Percentiles rank a stretch among this genome's conserved stretches.
phyloP scores from a whole-genome alignment of 108 stramenopile species.

The Skeletonema grethae region DNA sequence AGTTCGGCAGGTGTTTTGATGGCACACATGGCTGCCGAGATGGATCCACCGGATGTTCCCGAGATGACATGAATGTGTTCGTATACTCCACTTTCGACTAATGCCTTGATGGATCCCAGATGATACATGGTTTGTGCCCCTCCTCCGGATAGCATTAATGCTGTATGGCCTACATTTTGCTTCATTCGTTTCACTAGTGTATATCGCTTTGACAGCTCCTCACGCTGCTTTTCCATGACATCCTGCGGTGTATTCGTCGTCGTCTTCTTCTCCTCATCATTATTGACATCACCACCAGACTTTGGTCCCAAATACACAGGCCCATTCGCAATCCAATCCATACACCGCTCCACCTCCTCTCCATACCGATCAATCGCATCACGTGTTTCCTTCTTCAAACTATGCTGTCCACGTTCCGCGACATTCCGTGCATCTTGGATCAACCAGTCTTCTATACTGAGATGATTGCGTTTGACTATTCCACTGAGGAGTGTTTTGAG shows the following conservation, averaged over 20 bases:
- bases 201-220: slow-evolving; percentile 67
- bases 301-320: slow-evolving; percentile 23
- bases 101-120: slow-evolving; percentile 84
- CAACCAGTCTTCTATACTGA: slow-evolving; percentile 80
- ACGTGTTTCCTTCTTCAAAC: slow-evolving; percentile 59
- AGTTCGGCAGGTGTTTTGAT: slow-evolving; percentile 80
- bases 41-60: slow-evolving; percentile 89
- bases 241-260: slow-evolving; percentile 1
- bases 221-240: slow-evolving; percentile 34
- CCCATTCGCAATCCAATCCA: slow-evolving; percentile 66
- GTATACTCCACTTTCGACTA: slow-evolving; percentile 79
- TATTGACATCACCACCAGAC: neutral
- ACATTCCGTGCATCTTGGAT: slow-evolving; percentile 74
- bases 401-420: slow-evolving; percentile 72
- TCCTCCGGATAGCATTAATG: slow-evolving; percentile 90
- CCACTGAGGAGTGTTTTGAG: slow-evolving; percentile 76
- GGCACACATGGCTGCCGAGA: slow-evolving; percentile 92
- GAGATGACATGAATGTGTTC: slow-evolving; percentile 85
- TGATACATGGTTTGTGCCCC: slow-evolving; percentile 96
- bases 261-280: neutral
- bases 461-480: slow-evolving; percentile 90
- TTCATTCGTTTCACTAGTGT: slow-evolving; percentile 79
- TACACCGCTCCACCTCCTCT: slow-evolving; percentile 71
- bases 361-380: slow-evolving; percentile 68
- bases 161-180: slow-evolving; percentile 89